These are phyloP conservation scores for Volvox africanus DNA, from an alignment of 139 green algal species.

Conservation along the genomic window DNA sequence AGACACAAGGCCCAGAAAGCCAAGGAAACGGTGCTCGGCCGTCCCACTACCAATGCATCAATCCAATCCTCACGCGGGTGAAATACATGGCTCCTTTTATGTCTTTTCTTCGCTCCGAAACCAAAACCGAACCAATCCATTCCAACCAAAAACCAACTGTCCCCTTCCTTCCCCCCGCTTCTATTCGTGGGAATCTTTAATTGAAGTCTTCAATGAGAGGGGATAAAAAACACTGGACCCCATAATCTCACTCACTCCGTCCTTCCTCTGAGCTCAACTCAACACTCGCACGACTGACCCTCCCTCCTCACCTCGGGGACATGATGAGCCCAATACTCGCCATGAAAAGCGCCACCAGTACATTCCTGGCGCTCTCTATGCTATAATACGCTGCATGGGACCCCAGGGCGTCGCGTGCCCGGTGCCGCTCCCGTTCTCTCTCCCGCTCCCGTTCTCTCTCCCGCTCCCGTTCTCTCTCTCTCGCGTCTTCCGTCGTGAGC, in stretches of 20 bases:
- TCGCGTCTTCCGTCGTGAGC: conserved; percentile 28
- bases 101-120: not conserved
- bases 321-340: conserved; percentile 94
- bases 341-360: conserved; percentile 97
- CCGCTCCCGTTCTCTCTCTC: conserved; percentile 14
- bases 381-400: conserved; percentile 48
- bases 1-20: no score
- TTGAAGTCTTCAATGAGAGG: no score
- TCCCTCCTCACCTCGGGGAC: conserved; percentile 56
- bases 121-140: not conserved
- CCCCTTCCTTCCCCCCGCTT: not conserved
- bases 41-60: not conserved
- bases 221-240: no score
- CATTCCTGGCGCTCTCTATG: conserved; percentile 70
- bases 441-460: conserved; percentile 27
- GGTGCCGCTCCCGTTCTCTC: conserved; percentile 35
- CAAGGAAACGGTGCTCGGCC: no score
- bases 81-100: no score
- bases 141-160: not conserved
- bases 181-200: no score
- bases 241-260: no score
- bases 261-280: no score
- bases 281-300: no score
- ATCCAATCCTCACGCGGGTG: no score
- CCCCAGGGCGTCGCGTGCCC: conserved; percentile 12